phyloP scores from a whole-genome alignment of 23 red algal genomes.

The Agarophyton chilense region DNA sequence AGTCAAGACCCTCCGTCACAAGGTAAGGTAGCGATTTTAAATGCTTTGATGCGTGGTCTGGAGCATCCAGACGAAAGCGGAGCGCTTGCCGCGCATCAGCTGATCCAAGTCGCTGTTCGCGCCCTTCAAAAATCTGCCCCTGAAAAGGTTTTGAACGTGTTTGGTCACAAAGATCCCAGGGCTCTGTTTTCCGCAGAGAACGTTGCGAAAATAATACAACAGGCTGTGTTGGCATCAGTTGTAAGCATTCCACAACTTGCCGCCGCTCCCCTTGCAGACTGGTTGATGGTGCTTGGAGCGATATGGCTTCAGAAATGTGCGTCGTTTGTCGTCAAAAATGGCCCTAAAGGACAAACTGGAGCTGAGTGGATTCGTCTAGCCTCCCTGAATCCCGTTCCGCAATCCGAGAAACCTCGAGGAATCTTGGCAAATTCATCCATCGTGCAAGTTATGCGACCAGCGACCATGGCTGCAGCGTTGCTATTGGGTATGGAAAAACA shows the following conservation, averaged over 20 bases:
- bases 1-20: conserved; percentile 1
- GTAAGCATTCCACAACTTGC: conserved; percentile 25
- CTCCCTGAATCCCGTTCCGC: background rate
- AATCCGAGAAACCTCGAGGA: background rate
- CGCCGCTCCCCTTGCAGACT: conserved; percentile 75
- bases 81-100: conserved; percentile 19
- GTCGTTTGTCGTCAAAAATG: conserved; percentile 9
- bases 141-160: conserved; percentile 22
- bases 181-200: conserved; percentile 5
- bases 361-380: conserved; percentile 5
- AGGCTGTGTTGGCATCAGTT: background rate
- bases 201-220: conserved; percentile 10
- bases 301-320: conserved; percentile 74
- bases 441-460: conserved; percentile 25
- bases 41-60: conserved; percentile 26
- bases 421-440: conserved; percentile 41
- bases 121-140: conserved; percentile 66
- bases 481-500: conserved; percentile 64
- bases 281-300: conserved; percentile 60
- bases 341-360: conserved; percentile 10
- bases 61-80: conserved; percentile 27
- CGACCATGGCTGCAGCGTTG: conserved; percentile 26
- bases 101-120: conserved; percentile 54
- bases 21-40: conserved; percentile 13
- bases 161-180: conserved; percentile 24